These are phyloP conservation scores for Ophiostoma himal-ulmi DNA, from an alignment of 2,329 filamentous ascomycete species.

Conservation along the genomic window DNA sequence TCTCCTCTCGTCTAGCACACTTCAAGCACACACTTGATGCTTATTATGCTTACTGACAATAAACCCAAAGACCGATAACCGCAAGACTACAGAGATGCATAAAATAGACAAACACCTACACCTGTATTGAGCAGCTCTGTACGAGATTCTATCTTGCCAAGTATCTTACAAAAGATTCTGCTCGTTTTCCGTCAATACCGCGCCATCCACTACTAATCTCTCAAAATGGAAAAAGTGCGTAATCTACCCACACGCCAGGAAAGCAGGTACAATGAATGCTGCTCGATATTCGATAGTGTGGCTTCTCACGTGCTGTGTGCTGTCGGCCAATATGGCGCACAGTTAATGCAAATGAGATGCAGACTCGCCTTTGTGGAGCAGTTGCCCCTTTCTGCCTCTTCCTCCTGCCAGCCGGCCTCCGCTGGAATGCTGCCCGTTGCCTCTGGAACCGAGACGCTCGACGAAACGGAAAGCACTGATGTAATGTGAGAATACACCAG, in stretches of 20 bases:
- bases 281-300: neutral
- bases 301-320: neutral
- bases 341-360: neutral
- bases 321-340: neutral
- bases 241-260: neutral
- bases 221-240: neutral
- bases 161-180: neutral
- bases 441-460: neutral
- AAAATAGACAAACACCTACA: neutral
- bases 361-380: neutral
- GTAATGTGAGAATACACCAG: neutral
- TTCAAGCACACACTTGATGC: neutral
- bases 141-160: neutral
- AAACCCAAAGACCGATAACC: neutral
- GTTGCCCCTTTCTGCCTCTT: neutral
- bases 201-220: neutral
- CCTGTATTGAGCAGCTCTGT: too few relatives aligned
- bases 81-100: neutral
- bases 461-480: constrained; percentile 1
- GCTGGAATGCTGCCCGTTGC: constrained; percentile 1
- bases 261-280: neutral
- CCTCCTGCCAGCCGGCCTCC: neutral
- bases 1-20: too few relatives aligned
- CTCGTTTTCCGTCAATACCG: neutral
- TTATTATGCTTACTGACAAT: neutral